These are phyloP conservation scores for Cajanus cajan DNA, from an alignment of 306 rosid genomes.

Conservation along the genomic window DNA sequence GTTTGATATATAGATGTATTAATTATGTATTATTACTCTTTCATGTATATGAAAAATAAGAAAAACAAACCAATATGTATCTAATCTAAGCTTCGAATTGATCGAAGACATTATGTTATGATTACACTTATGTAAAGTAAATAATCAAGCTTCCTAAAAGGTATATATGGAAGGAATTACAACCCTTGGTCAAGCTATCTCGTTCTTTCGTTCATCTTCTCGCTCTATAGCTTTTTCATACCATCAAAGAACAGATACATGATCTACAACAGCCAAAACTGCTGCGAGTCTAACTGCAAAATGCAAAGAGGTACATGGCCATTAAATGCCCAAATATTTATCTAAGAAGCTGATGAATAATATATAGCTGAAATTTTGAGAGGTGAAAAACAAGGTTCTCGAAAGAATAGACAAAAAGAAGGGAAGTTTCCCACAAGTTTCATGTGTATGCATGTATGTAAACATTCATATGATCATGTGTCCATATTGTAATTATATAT, in stretches of 20 bases:
- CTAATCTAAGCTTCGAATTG: neutral
- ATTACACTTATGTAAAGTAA: neutral
- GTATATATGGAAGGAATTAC: neutral
- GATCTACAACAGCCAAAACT: neutral
- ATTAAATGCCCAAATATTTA: neutral
- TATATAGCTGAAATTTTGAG: neutral
- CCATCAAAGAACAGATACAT: neutral
- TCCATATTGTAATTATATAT: neutral
- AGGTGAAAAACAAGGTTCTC: neutral
- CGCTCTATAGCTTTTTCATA: neutral
- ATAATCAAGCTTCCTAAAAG: neutral
- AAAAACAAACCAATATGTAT: neutral
- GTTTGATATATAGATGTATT: neutral
- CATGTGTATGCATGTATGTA: neutral
- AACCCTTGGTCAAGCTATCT: neutral
- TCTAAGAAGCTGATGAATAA: neutral
- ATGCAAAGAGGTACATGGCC: neutral
- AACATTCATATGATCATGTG: neutral
- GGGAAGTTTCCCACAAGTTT: neutral
- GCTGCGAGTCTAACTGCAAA: neutral
- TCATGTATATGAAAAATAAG: neutral
- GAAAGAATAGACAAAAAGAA: neutral
- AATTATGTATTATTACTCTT: neutral
- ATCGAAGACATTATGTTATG: neutral
- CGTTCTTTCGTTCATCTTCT: neutral